phyloP scores from a whole-genome alignment of 192 early-diverging fungal genomes.

The Coemansia sp. region DNA sequence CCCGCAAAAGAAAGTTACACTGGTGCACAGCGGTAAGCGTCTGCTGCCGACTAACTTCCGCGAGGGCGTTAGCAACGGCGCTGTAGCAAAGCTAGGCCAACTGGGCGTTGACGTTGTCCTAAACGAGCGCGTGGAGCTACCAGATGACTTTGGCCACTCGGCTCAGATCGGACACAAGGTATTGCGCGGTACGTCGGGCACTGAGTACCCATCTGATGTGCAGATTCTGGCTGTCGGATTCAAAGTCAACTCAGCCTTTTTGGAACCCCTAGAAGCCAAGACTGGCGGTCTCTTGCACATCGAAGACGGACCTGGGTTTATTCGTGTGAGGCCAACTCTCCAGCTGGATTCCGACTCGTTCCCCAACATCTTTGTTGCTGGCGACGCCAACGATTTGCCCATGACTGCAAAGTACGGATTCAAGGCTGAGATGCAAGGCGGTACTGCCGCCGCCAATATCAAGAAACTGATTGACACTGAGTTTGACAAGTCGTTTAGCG shows the following conservation, averaged over 20 bases:
- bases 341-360: slow-evolving; percentile 49
- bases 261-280: slow-evolving; percentile 37
- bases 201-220: slow-evolving; percentile 58
- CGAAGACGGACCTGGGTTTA: slow-evolving; percentile 10
- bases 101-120: slow-evolving; percentile 57
- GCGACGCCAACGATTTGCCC: slow-evolving; percentile 54
- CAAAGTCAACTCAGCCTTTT: slow-evolving; percentile 51
- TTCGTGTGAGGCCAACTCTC: slow-evolving; percentile 57
- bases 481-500: slow-evolving; percentile 16
- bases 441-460: slow-evolving; percentile 40
- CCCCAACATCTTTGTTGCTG: slow-evolving; percentile 58
- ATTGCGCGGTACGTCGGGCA: slow-evolving; percentile 50
- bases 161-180: slow-evolving; percentile 20
- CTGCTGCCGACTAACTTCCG: slow-evolving; percentile 57
- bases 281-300: slow-evolving; percentile 28
- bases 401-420: slow-evolving; percentile 46
- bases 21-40: slow-evolving; percentile 51
- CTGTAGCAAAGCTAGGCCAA: slow-evolving; percentile 39
- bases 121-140: slow-evolving; percentile 52
- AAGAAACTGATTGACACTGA: slow-evolving; percentile 28
- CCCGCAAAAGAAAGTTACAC: slow-evolving; percentile 45
- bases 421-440: slow-evolving; percentile 53
- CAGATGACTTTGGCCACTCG: slow-evolving; percentile 25
- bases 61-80: slow-evolving; percentile 34
- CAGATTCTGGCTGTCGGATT: slow-evolving; percentile 55